Evolutionary conservation across 75 land plant genomes (phyloP).

Genomic region (Picea glauca): DNA sequence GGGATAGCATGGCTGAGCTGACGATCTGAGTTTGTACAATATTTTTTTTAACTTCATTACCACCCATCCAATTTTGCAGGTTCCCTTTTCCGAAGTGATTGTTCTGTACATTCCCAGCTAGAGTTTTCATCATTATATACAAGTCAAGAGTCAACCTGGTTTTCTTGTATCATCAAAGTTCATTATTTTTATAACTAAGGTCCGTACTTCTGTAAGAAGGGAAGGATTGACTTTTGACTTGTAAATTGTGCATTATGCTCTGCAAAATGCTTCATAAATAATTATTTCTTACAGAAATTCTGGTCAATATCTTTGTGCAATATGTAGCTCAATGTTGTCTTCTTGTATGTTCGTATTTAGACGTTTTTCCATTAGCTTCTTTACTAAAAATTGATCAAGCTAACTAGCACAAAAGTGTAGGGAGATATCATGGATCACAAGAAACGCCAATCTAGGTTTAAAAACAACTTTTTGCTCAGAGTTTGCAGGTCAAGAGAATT

Average conservation of each 20-base stretch:
- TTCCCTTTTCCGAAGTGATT: not conserved
- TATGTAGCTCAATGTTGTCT: not conserved
- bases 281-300: not conserved
- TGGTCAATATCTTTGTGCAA: not conserved
- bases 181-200: not conserved
- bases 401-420: not conserved
- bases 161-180: not conserved
- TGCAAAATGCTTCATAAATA: not conserved
- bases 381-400: not conserved
- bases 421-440: not conserved
- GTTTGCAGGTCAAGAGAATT: not conserved
- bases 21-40: not conserved
- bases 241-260: not conserved
- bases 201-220: not conserved
- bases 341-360: not conserved
- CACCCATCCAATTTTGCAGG: not conserved
- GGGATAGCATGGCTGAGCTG: not conserved
- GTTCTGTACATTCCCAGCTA: constrained; percentile 7
- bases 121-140: not conserved
- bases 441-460: not conserved
- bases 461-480: not conserved
- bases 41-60: not conserved
- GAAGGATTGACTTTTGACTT: constrained; percentile 1
- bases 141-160: not conserved
- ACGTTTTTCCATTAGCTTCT: not conserved